Evolutionary conservation across 2,329 filamentous ascomycete genomes (phyloP).

Genomic region (Sporothrix inflata): DNA sequence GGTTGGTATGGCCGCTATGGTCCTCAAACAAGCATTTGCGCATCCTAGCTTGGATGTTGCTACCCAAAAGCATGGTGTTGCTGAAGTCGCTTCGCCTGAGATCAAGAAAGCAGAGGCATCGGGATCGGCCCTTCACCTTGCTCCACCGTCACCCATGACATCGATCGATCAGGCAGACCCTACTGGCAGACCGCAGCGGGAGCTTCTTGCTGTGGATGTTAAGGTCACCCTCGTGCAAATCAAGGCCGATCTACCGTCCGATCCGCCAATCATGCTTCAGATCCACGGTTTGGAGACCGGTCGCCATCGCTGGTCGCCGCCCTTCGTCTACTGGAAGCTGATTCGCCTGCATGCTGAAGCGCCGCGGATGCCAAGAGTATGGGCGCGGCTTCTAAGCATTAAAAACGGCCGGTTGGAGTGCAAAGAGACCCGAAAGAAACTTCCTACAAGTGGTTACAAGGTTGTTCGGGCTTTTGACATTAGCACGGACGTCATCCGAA

Average conservation of each 20-base stretch:
- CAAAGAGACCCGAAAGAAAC: conserved; percentile 72
- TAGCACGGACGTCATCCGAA: conserved; percentile 78
- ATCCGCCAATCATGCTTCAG: conserved; percentile 91
- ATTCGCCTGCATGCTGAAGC: conserved; percentile 86
- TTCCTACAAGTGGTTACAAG: conserved; percentile 55
- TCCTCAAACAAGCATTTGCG: conserved; percentile 72
- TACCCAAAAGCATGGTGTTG: conserved; percentile 18
- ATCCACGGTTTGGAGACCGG: conserved; percentile 81
- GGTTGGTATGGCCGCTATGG: conserved; percentile 76
- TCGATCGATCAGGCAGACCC: neutral
- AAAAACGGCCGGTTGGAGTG: conserved; percentile 81
- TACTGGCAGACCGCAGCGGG: conserved; percentile 43
- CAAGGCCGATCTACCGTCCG: conserved; percentile 84
- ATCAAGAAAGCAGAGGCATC: neutral
- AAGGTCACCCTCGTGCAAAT: conserved; percentile 81
- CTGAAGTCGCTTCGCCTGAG: neutral
- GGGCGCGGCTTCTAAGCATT: conserved; percentile 84
- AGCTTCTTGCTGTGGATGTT: conserved; percentile 80
- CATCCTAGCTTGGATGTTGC: conserved; percentile 51
- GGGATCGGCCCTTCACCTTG: neutral
- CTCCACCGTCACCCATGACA: conserved; percentile 13
- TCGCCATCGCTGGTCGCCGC: conserved; percentile 82
- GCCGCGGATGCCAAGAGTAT: conserved; percentile 78
- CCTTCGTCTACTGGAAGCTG: conserved; percentile 76
- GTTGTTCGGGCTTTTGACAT: conserved; percentile 85